Conservation (phyloP, 106 monocot species). For the Phalaenopsis equestris region DNA sequence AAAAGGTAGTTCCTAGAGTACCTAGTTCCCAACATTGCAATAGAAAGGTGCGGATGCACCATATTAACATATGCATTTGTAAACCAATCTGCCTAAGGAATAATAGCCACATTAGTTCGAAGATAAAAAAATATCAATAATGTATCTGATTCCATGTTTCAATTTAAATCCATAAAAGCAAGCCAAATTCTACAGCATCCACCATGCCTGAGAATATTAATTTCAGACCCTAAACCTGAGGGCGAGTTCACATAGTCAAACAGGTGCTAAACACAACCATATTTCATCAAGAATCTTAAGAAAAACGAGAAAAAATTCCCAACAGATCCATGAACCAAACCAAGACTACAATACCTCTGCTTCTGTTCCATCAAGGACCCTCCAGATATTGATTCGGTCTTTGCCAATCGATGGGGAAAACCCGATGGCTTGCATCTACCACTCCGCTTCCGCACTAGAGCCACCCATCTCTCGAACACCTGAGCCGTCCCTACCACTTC, state of each 20-base stretch:
- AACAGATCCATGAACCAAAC: not conserved
- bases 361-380: slow-evolving; percentile 5
- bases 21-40: too few species aligned
- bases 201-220: not conserved
- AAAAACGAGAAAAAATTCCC: not conserved
- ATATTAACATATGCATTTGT: not conserved
- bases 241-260: not conserved
- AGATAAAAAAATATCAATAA: not conserved
- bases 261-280: not conserved
- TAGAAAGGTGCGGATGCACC: too few species aligned
- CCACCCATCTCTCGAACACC: slow-evolving; percentile 21
- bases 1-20: too few species aligned
- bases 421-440: slow-evolving; percentile 20
- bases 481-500: slow-evolving; percentile 14
- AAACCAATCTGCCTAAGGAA: not conserved
- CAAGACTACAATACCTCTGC: not conserved
- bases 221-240: not conserved
- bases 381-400: slow-evolving; percentile 8
- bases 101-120: not conserved
- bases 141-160: not conserved
- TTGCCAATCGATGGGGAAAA: slow-evolving; percentile 17
- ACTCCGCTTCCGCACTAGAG: slow-evolving; percentile 22
- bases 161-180: not conserved
- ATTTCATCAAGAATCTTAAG: not conserved
- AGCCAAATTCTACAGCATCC: not conserved